Evolutionary conservation across 139 green algal genomes (phyloP).

Genomic region (Edaphochlamys debaryana): DNA sequence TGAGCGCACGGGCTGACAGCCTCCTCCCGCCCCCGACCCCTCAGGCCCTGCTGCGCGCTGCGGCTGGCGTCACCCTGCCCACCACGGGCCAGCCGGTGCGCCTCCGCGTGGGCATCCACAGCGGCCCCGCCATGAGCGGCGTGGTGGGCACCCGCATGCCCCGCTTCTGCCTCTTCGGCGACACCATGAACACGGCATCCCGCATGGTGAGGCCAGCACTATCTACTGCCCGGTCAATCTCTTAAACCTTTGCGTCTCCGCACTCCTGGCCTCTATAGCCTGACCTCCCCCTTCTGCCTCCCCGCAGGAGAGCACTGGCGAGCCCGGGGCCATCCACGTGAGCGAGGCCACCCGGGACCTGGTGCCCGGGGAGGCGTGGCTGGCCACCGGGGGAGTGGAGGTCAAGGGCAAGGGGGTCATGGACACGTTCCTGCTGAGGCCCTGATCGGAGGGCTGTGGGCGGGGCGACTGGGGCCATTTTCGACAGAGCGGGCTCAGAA

Average conservation of each 20-base stretch:
- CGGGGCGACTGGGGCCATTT: no score
- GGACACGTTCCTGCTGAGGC: slow-evolving; percentile 7
- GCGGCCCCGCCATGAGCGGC: slow-evolving; percentile 42
- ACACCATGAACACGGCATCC: slow-evolving; percentile 35
- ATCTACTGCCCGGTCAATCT: not conserved
- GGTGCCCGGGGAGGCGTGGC: slow-evolving; percentile 25
- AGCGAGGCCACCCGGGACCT: slow-evolving; percentile 30
- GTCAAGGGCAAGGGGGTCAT: slow-evolving; percentile 18
- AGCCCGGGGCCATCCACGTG: slow-evolving; percentile 53
- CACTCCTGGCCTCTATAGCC: no score
- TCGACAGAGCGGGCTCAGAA: no score
- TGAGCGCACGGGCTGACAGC: not conserved
- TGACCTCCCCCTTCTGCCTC: not conserved
- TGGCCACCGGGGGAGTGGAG: slow-evolving; percentile 41
- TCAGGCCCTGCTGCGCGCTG: slow-evolving; percentile 30
- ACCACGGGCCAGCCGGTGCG: slow-evolving; percentile 26
- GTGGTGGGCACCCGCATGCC: slow-evolving; percentile 49
- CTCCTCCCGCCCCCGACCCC: not conserved
- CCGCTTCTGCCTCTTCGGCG: slow-evolving; percentile 48
- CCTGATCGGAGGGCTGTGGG: no score
- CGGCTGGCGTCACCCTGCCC: slow-evolving; percentile 12
- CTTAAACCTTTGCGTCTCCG: no score
- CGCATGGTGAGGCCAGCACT: not conserved
- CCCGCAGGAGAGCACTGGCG: slow-evolving; percentile 58
- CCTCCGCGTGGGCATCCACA: slow-evolving; percentile 49